Evolutionary conservation across 2,329 filamentous ascomycete species (phyloP).

Genomic region (Colletotrichum lupini): DNA sequence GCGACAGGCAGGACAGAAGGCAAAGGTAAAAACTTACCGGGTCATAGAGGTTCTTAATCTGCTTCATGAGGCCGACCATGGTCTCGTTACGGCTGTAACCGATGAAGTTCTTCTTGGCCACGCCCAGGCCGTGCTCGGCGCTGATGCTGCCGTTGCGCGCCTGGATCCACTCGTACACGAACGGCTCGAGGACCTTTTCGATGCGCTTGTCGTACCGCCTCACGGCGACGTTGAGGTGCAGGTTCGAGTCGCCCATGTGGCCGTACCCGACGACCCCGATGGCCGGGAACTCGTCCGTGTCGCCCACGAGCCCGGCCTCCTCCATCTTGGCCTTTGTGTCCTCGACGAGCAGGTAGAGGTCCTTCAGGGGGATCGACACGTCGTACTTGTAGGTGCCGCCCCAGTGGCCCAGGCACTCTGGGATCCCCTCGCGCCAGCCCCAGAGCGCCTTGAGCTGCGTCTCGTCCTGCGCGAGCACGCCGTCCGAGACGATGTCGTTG

Average conservation of each 20-base stretch:
- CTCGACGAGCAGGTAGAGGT: slow-evolving; percentile 90
- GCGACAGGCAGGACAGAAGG: neutral
- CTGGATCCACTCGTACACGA: slow-evolving; percentile 96
- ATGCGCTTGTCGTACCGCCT: slow-evolving; percentile 87
- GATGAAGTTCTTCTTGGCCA: slow-evolving; percentile 96
- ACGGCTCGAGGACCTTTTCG: slow-evolving; percentile 90
- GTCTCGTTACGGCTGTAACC: slow-evolving; percentile 90
- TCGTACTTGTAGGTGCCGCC: slow-evolving; percentile 99
- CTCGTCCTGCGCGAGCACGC: slow-evolving; percentile 92
- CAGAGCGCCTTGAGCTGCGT: slow-evolving; percentile 88
- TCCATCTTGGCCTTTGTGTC: slow-evolving; percentile 81
- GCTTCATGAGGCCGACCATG: slow-evolving; percentile 92
- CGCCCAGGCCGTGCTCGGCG: slow-evolving; percentile 92
- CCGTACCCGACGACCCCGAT: slow-evolving; percentile 95
- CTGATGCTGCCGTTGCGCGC: slow-evolving; percentile 92
- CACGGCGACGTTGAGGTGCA: slow-evolving; percentile 91
- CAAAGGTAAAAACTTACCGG: slow-evolving; percentile 70
- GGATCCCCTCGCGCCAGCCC: slow-evolving; percentile 93
- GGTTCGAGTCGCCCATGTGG: slow-evolving; percentile 96
- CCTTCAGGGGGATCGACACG: slow-evolving; percentile 87
- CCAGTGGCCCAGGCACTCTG: slow-evolving; percentile 88
- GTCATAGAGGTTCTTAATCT: slow-evolving; percentile 94
- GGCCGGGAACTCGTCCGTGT: slow-evolving; percentile 80
- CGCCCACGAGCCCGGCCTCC: slow-evolving; percentile 80
- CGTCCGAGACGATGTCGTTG: slow-evolving; percentile 86